Conservation (phyloP, 495 filamentous ascomycete species). For the Aspergillus conjunctus region DNA sequence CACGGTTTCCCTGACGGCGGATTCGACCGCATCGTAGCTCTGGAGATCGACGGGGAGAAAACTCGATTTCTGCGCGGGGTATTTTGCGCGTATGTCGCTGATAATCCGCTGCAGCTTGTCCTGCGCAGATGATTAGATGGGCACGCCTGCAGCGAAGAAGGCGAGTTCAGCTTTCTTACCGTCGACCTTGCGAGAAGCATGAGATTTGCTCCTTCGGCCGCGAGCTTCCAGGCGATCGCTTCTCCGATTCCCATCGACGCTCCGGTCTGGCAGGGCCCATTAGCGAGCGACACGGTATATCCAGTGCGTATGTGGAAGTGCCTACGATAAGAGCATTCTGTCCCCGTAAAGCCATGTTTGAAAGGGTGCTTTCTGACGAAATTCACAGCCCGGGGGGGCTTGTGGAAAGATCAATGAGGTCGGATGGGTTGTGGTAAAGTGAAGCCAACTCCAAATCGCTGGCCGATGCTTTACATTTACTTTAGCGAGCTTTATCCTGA, state of each 20-base stretch:
- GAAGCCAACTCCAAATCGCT: too few species aligned
- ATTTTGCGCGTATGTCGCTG: constrained; percentile 11
- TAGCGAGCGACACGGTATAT: too few species aligned
- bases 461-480: too few species aligned
- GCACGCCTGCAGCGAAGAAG: not conserved
- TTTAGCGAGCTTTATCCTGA: too few species aligned
- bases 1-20: constrained; percentile 23
- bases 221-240: constrained; percentile 29
- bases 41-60: constrained; percentile 29
- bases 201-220: constrained; percentile 28
- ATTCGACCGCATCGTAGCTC: constrained; percentile 29
- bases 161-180: not conserved
- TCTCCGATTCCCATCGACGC: constrained; percentile 42
- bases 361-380: not conserved
- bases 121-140: constrained; percentile 5
- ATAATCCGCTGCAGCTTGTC: constrained; percentile 33
- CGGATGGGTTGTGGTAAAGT: too few species aligned
- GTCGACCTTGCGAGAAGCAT: constrained; percentile 25
- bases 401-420: too few species aligned
- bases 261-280: too few species aligned
- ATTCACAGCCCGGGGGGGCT: too few species aligned
- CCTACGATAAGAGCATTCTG: constrained; percentile 13
- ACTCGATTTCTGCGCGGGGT: constrained; percentile 20
- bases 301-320: not conserved
- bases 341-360: constrained; percentile 8